phyloP scores from a whole-genome alignment of 2,329 filamentous ascomycete species.

The Grosmannia huntii region DNA sequence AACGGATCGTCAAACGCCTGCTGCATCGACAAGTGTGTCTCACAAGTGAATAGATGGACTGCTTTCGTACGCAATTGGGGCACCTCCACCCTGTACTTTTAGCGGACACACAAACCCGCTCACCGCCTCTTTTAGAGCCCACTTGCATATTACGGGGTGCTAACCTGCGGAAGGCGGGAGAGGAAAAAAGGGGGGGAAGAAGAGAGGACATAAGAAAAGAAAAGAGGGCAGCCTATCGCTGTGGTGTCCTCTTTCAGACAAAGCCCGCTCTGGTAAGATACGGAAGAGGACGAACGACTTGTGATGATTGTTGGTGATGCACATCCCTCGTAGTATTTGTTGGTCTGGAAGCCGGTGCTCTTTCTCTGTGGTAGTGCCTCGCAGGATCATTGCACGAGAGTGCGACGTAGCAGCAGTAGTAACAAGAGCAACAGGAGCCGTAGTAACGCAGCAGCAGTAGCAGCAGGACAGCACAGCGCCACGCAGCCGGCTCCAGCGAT shows the following conservation, averaged over 20 bases:
- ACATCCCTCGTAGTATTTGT: neutral
- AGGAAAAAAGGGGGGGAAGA: neutral
- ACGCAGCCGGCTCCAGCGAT: neutral
- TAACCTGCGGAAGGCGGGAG: neutral
- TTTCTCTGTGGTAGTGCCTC: neutral
- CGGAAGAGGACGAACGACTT: neutral
- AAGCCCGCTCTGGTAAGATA: neutral
- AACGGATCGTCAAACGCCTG: neutral
- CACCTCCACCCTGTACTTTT: neutral
- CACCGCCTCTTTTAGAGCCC: neutral
- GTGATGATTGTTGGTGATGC: neutral
- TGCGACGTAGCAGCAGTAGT: neutral
- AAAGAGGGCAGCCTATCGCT: neutral
- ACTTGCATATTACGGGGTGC: neutral
- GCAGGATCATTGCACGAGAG: neutral
- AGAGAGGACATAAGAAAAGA: too few relatives aligned
- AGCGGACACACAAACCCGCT: neutral
- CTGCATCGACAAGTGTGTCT: neutral
- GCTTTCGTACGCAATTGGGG: neutral
- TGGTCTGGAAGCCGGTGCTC: neutral
- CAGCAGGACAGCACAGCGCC: neutral
- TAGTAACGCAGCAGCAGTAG: too few relatives aligned
- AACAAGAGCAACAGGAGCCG: too few relatives aligned
- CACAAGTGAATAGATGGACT: neutral
- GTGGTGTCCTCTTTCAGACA: neutral